Evolutionary conservation across 257 asterid genomes (phyloP), one percentile per base, ranked within the genome.

Genomic region (Nicotiana tomentosiformis): DNA sequence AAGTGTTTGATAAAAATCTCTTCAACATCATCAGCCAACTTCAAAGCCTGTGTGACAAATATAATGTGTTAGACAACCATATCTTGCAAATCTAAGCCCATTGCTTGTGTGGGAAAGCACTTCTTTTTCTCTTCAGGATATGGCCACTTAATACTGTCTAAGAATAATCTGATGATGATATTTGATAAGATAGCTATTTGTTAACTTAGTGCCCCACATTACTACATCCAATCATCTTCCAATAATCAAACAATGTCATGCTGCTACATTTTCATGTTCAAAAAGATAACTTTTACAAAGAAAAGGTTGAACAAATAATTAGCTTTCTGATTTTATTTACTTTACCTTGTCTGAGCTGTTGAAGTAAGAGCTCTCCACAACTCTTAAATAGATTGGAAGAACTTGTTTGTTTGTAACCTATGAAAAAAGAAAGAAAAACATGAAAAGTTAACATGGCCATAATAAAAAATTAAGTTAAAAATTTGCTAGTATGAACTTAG

Each of bases 331-430:
- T 53, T 5, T 57, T 30, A 23, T 20, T 32, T 20, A 4, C 9
- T 56, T 81, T 90, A 96, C 99, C 99, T 93, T 94, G 90, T 95
- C 97, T 67, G 99, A 94, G 86, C 89, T 93, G 85, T 95, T 94
- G 93, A 95, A 94, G 89, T 93, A 89, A 60, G 99, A 94, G 87
- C 92, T 91, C 84, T 94, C 99, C 51, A 95, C 98, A 84, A 95
- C 98, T 91, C 85, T 90, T 78, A 95, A 85, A 89, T 95, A 95
- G 87, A 95, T 88, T 12, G 97, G 98, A 77, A 94, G 97, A 84
- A 93, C 93, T 90, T 94, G 90, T 88, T 94, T 94, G 84, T 86
- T 89, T 23, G 98, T 94, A 85, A 91, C 99, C 99, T 95, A 91
- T 49, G 5, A 65, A 7, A 29, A 80, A 58, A 30, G 17, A 51